Percentiles rank a stretch among this genome's conserved stretches.
Evolutionary conservation across 495 filamentous ascomycete genomes (phyloP).

Genomic region (Talaromyces liani): DNA sequence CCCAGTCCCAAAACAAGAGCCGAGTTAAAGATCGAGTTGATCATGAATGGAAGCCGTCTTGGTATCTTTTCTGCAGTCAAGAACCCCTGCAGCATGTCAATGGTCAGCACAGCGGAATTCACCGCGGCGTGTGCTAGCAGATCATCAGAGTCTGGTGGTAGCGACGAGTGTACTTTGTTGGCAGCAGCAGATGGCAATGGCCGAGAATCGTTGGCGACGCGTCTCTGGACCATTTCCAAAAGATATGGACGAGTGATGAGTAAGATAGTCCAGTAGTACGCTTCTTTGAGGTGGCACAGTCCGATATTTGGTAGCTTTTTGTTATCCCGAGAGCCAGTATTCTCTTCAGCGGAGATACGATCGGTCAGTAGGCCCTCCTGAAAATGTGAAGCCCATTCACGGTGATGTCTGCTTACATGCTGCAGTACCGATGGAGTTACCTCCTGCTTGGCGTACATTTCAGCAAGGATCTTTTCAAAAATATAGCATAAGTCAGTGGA

Average conservation of each 20-base stretch:
- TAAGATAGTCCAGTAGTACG: slow-evolving; percentile 17
- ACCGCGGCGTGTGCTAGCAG: slow-evolving; percentile 11
- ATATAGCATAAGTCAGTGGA: slow-evolving; percentile 37
- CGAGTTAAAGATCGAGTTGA: slow-evolving; percentile 48
- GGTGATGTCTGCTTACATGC: slow-evolving; percentile 53
- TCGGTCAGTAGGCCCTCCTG: neutral
- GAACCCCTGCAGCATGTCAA: slow-evolving; percentile 9
- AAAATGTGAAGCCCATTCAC: slow-evolving; percentile 4
- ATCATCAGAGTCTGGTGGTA: neutral
- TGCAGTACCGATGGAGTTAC: slow-evolving; percentile 60
- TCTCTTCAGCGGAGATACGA: neutral
- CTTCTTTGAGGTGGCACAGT: slow-evolving; percentile 11
- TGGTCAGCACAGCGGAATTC: slow-evolving; percentile 9
- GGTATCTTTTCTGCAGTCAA: slow-evolving; percentile 30
- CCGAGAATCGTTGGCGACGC: neutral
- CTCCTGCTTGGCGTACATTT: slow-evolving; percentile 62
- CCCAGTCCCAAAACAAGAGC: slow-evolving; percentile 62
- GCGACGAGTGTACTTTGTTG: neutral
- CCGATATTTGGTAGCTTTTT: slow-evolving; percentile 4
- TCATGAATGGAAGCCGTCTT: slow-evolving; percentile 58
- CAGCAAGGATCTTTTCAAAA: slow-evolving; percentile 58
- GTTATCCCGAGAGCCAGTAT: neutral
- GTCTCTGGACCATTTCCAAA: slow-evolving; percentile 3
- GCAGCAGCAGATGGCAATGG: neutral
- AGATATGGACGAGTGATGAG: slow-evolving; percentile 30